A percentile compares a stretch with the other conserved stretches of the same genome.
phyloP scores from a whole-genome alignment of 2,329 filamentous ascomycete genomes.

The Penicillium expansum region DNA sequence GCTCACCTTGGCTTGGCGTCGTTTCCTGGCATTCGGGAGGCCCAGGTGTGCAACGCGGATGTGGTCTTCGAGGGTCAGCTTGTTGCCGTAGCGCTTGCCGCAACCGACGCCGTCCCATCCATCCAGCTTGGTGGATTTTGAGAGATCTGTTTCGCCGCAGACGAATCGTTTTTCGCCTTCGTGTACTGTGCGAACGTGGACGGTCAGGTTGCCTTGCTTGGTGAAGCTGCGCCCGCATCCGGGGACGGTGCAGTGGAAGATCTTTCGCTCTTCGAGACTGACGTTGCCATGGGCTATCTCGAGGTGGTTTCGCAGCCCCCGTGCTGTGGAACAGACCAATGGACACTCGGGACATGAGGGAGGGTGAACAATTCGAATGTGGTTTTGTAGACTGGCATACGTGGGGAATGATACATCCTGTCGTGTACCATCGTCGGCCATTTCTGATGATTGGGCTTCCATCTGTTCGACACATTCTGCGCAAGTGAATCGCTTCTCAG shows the following conservation, averaged over 20 bases:
- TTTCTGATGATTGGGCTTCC: slow-evolving; percentile 39
- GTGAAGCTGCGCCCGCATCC: slow-evolving; percentile 77
- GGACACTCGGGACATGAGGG: slow-evolving; percentile 73
- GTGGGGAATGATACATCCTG: slow-evolving; percentile 64
- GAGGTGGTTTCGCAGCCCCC: slow-evolving; percentile 71
- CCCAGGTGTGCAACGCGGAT: slow-evolving; percentile 77
- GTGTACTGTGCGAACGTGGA: slow-evolving; percentile 75
- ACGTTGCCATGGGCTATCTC: slow-evolving; percentile 70
- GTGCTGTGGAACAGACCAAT: slow-evolving; percentile 62
- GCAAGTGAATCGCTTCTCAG: slow-evolving; percentile 70
- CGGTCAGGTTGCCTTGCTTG: slow-evolving; percentile 75
- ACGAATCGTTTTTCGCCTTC: slow-evolving; percentile 69
- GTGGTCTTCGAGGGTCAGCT: slow-evolving; percentile 77
- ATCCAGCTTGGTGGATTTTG: slow-evolving; percentile 55
- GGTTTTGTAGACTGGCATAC: slow-evolving; percentile 66
- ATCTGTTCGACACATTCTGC: slow-evolving; percentile 61
- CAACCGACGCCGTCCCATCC: slow-evolving; percentile 70
- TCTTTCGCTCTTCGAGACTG: slow-evolving; percentile 60
- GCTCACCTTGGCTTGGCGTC: slow-evolving; percentile 32
- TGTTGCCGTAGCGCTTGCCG: slow-evolving; percentile 71
- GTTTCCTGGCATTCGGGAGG: slow-evolving; percentile 46
- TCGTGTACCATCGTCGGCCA: slow-evolving; percentile 11
- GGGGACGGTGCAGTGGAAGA: slow-evolving; percentile 62
- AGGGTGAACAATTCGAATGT: slow-evolving; percentile 70
- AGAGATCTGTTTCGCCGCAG: slow-evolving; percentile 69